phyloP scores from a whole-genome alignment of 257 asterid genomes.

The Lavandula angustifolia region DNA sequence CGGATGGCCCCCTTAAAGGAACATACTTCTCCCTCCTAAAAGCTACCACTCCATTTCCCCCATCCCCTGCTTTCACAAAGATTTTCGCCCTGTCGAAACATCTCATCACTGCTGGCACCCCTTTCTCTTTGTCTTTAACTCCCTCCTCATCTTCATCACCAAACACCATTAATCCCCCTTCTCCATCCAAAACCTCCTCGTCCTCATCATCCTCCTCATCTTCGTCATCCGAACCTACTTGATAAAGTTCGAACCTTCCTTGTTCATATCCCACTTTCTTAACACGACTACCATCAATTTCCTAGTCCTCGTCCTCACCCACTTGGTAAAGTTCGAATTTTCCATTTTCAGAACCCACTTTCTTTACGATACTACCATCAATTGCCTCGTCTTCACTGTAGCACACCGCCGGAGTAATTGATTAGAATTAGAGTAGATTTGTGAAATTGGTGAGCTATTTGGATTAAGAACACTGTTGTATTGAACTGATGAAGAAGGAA shows the following conservation, averaged over 20 bases:
- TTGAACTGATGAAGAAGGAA: no score
- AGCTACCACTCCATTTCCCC: slow-evolving; percentile 95
- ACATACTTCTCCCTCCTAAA: slow-evolving; percentile 93
- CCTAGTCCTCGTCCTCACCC: slow-evolving; percentile 45
- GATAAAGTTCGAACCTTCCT: slow-evolving; percentile 67
- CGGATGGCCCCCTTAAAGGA: slow-evolving; percentile 94
- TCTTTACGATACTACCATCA: slow-evolving; percentile 12
- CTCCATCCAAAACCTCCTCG: slow-evolving; percentile 47
- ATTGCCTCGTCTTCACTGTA: slow-evolving; percentile 31
- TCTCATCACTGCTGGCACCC: slow-evolving; percentile 97
- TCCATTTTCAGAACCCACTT: slow-evolving; percentile 50
- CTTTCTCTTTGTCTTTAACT: slow-evolving; percentile 75
- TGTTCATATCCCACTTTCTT: slow-evolving; percentile 45
- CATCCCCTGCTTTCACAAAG: slow-evolving; percentile 83
- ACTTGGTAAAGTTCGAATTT: slow-evolving; percentile 71
- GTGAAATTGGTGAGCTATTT: no score
- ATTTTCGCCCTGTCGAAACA: slow-evolving; percentile 88
- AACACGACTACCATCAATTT: slow-evolving; percentile 2
- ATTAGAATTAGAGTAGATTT: no score
- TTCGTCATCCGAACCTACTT: slow-evolving; percentile 65
- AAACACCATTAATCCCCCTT: slow-evolving; percentile 36
- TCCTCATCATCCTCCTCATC: slow-evolving; percentile 37
- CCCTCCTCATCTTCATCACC: slow-evolving; percentile 46
- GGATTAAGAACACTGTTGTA: no score
- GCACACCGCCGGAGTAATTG: no score